Evolutionary conservation across 768 basidiomycete genomes (phyloP).

Genomic region (Hygrophorus pudorinus): DNA sequence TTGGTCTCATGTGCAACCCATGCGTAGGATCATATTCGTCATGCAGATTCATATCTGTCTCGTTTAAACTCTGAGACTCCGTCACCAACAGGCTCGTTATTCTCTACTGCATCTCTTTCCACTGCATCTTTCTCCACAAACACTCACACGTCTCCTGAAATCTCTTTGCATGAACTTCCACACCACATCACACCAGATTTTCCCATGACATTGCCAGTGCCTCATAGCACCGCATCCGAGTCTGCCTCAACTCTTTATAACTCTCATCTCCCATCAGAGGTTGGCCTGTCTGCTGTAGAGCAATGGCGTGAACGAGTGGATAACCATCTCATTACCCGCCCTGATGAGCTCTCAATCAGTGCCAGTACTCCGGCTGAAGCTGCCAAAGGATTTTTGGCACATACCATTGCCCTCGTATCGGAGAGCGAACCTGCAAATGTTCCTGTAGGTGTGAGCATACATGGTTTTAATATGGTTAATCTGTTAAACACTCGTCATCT

Average conservation of each 20-base stretch:
- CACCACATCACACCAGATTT: no score
- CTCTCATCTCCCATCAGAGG: neutral
- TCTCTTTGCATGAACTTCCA: neutral
- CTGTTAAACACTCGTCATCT: neutral
- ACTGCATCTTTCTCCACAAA: neutral
- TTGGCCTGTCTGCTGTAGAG: neutral
- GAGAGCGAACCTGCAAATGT: neutral
- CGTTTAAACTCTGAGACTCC: no score
- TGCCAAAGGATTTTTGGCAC: neutral
- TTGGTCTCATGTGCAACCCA: no score
- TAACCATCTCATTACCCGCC: neutral
- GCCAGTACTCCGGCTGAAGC: neutral
- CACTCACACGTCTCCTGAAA: neutral
- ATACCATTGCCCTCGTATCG: neutral
- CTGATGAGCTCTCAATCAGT: neutral
- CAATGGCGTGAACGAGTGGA: neutral
- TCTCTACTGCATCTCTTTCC: no score
- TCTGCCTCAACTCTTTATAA: no score
- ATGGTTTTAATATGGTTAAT: neutral
- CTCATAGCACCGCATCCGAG: no score
- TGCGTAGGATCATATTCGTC: no score
- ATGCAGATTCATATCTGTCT: no score
- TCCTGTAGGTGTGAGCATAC: neutral
- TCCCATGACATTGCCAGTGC: no score
- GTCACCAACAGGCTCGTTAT: neutral